Evolutionary conservation across 345 rosid species (phyloP).

Genomic region (Arabis alpina): DNA sequence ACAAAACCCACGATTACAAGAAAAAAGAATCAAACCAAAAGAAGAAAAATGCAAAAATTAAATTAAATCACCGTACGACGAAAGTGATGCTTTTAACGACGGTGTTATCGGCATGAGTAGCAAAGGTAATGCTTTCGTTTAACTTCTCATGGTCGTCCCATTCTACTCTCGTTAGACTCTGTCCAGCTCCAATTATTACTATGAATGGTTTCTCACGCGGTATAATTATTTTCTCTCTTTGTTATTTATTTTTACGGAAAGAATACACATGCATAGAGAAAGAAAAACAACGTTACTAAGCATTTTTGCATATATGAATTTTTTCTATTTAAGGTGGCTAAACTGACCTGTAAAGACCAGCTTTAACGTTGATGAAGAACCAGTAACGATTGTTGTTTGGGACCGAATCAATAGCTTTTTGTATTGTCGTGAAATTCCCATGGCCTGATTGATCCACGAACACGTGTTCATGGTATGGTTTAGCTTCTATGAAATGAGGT

Average conservation of each 20-base stretch:
- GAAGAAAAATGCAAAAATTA: not conserved
- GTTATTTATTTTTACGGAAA: not conserved
- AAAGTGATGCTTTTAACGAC: slow-evolving; percentile 56
- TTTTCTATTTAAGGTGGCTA: not conserved
- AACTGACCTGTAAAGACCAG: slow-evolving; percentile 59
- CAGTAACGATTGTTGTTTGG: slow-evolving; percentile 53
- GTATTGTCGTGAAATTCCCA: slow-evolving; percentile 61
- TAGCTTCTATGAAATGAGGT: slow-evolving; percentile 17
- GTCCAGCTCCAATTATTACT: slow-evolving; percentile 60
- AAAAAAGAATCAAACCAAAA: not conserved
- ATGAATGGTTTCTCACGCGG: slow-evolving; percentile 68
- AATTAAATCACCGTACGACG: slow-evolving; percentile 18
- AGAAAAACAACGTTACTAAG: slow-evolving; percentile 11
- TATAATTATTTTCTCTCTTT: slow-evolving; percentile 77
- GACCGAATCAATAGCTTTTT: slow-evolving; percentile 62
- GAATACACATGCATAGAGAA: too few relatives aligned
- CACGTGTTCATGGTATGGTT: slow-evolving; percentile 16
- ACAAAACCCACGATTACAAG: not conserved
- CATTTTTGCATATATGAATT: not conserved
- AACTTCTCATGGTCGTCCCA: slow-evolving; percentile 63
- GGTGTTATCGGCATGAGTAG: slow-evolving; percentile 60
- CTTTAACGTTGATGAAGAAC: slow-evolving; percentile 56
- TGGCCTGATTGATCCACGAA: slow-evolving; percentile 55
- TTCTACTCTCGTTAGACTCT: slow-evolving; percentile 56
- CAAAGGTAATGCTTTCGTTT: slow-evolving; percentile 65